Conservation (phyloP, 2,329 filamentous ascomycete genomes). For the Lachnellula suecica region DNA sequence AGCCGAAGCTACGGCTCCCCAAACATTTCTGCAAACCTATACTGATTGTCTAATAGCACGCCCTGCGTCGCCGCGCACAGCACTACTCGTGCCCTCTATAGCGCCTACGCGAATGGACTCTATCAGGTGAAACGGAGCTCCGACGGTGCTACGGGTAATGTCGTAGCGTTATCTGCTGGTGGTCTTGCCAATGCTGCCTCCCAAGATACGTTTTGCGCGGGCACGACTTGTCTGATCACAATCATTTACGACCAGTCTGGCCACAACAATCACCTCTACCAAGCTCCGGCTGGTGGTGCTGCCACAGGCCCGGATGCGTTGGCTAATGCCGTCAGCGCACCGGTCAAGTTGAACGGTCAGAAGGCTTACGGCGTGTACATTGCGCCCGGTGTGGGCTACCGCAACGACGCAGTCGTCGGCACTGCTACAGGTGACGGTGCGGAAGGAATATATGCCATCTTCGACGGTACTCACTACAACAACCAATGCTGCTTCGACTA, state of each 20-base stretch:
- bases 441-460: constrained; percentile 60
- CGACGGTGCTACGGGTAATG: constrained; percentile 38
- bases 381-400: constrained; percentile 61
- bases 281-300: constrained; percentile 58
- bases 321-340: constrained; percentile 59
- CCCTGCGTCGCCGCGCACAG: constrained; percentile 64
- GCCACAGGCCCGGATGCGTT: constrained; percentile 52
- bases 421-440: constrained; percentile 53
- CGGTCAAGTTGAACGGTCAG: constrained; percentile 57
- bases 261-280: constrained; percentile 59
- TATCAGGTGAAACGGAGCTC: constrained; percentile 61
- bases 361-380: constrained; percentile 65
- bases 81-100: constrained; percentile 63
- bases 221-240: constrained; percentile 62
- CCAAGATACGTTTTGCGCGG: constrained; percentile 60
- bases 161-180: constrained; percentile 50
- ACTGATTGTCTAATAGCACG: too few relatives aligned
- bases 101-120: constrained; percentile 48
- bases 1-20: too few relatives aligned
- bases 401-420: constrained; percentile 53
- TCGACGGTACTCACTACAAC: constrained; percentile 62
- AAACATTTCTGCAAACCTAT: too few relatives aligned
- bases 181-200: constrained; percentile 60
- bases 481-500: constrained; percentile 57
- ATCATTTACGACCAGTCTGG: constrained; percentile 68